Evolutionary conservation across 2,329 filamentous ascomycete genomes (phyloP).

Genomic region (Colletotrichum sp.): DNA sequence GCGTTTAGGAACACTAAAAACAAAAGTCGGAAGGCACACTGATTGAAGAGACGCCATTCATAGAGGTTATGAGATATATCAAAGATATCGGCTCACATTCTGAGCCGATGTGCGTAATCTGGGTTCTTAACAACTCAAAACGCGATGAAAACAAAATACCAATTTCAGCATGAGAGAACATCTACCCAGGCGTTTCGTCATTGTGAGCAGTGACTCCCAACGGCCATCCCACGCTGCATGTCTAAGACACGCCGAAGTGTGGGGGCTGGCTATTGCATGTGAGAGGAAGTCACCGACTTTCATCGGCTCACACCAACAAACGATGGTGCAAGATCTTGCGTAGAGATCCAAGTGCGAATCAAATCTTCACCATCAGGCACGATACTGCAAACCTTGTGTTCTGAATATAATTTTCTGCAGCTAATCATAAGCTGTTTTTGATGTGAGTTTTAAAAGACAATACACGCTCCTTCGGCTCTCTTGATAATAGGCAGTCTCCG

Average conservation of each 20-base stretch:
- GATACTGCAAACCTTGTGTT: neutral
- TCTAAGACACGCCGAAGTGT: neutral
- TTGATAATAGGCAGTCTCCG: neutral
- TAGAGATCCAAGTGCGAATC: neutral
- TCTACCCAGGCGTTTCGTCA: neutral
- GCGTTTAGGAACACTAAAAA: constrained; percentile 8
- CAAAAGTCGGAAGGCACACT: constrained; percentile 11
- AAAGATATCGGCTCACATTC: neutral
- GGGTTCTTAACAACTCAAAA: neutral
- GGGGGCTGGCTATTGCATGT: neutral
- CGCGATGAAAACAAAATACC: neutral
- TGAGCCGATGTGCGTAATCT: neutral
- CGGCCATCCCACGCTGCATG: neutral
- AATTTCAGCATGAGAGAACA: neutral
- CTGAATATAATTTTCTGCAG: neutral
- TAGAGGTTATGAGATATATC: neutral
- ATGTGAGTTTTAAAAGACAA: neutral
- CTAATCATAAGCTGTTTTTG: neutral
- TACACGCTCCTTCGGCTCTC: fast-evolving
- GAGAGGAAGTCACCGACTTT: neutral
- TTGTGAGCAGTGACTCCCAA: neutral
- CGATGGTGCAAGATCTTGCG: neutral
- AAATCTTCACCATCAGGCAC: neutral
- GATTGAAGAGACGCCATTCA: neutral
- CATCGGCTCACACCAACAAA: neutral